phyloP scores from a whole-genome alignment of 177 flowering plant species.

The Telopea speciosissima region DNA sequence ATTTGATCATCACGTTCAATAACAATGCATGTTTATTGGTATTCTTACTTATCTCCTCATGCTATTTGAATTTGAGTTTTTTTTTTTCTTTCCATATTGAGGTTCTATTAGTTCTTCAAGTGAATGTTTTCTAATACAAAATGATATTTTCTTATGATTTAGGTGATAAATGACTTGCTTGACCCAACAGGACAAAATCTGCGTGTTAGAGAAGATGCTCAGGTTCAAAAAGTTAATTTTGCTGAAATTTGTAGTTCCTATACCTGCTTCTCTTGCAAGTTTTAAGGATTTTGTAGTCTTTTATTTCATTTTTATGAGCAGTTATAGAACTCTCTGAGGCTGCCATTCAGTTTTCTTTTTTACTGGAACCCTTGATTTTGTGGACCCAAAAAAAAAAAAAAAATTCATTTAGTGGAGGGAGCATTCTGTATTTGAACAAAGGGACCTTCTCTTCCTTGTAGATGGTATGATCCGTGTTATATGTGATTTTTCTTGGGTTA shows the following conservation, averaged over 20 bases:
- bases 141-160: slow-evolving; percentile 11
- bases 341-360: neutral
- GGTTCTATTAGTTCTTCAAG: neutral
- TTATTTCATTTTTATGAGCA: neutral
- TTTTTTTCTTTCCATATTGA: neutral
- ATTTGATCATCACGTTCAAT: too few relatives aligned
- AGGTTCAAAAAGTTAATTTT: slow-evolving; percentile 33
- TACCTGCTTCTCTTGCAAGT: neutral
- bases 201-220: slow-evolving; percentile 82
- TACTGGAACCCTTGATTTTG: neutral
- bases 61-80: slow-evolving; percentile 4
- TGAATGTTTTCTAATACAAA: neutral
- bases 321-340: neutral
- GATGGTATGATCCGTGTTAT: neutral
- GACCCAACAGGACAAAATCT: slow-evolving; percentile 84
- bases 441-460: neutral
- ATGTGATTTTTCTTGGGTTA: slow-evolving; percentile 1
- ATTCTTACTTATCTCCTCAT: neutral
- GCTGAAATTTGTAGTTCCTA: neutral
- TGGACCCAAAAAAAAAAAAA: too few relatives aligned
- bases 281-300: too few relatives aligned
- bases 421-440: neutral
- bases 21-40: neutral
- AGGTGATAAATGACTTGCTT: slow-evolving; percentile 82
- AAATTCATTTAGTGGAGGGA: neutral